A percentile compares a stretch with the other conserved stretches of the same genome.
Conservation (phyloP, 192 early-diverging fungal genomes). For the Rhizoclosmatium globosum region DNA sequence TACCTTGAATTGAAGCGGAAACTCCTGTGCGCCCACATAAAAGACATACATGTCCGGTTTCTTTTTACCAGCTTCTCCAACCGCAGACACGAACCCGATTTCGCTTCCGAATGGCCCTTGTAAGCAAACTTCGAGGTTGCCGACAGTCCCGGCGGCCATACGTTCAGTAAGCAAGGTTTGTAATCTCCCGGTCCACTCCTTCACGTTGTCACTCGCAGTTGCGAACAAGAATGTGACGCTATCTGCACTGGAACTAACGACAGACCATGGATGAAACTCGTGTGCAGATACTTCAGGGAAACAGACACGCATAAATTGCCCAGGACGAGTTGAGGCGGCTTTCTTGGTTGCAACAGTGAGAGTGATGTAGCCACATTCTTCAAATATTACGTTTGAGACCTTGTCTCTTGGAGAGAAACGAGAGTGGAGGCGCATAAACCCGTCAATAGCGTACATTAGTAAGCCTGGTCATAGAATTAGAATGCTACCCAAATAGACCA, state of each 20-base stretch:
- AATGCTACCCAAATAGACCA: background rate
- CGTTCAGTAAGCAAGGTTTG: background rate
- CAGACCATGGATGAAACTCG: constrained; percentile 84
- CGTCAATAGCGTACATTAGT: constrained; percentile 69
- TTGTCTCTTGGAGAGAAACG: constrained; percentile 47
- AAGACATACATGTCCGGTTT: background rate
- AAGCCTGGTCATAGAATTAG: constrained; percentile 39
- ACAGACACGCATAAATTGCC: constrained; percentile 80
- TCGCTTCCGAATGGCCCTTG: constrained; percentile 30
- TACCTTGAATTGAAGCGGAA: background rate
- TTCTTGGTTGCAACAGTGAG: constrained; percentile 63
- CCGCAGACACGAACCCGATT: background rate
- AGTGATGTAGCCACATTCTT: constrained; percentile 71
- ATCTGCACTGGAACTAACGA: constrained; percentile 59
- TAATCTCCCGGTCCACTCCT: background rate
- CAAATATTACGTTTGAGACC: constrained; percentile 59
- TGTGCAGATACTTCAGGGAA: constrained; percentile 73
- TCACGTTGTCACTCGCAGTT: background rate
- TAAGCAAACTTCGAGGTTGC: background rate
- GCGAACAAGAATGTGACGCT: constrained; percentile 23
- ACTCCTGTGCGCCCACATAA: constrained; percentile 33
- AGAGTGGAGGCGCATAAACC: constrained; percentile 67
- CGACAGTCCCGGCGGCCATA: background rate
- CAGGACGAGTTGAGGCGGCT: constrained; percentile 45
- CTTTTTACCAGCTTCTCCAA: background rate